Conservation (phyloP, 345 rosid genomes). For the Linum lewisii region DNA sequence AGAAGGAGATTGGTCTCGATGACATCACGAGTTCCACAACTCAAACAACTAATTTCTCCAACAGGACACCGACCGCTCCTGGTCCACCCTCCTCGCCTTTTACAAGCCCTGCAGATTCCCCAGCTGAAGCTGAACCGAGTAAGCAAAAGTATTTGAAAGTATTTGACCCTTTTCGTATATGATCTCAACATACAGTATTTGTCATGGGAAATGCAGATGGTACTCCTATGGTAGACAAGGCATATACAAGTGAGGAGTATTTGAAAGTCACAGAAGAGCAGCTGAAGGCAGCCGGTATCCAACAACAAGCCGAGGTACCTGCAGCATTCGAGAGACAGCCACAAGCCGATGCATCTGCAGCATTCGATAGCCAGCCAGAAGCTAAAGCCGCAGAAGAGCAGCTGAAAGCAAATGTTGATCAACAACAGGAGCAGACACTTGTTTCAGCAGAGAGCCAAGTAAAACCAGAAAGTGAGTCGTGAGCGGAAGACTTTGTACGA, state of each 20-base stretch:
- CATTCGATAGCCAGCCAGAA: neutral
- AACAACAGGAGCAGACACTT: slow-evolving; percentile 24
- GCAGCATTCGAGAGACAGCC: slow-evolving; percentile 10
- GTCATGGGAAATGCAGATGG: slow-evolving; percentile 38
- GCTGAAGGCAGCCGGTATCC: slow-evolving; percentile 46
- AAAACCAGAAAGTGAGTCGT: no score
- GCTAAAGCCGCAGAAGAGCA: slow-evolving; percentile 71
- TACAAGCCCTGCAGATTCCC: slow-evolving; percentile 29
- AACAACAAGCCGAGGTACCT: slow-evolving; percentile 9
- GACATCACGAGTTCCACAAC: slow-evolving; percentile 27
- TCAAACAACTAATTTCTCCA: neutral
- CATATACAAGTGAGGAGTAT: slow-evolving; percentile 68
- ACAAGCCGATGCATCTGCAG: neutral
- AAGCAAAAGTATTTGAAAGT: slow-evolving; percentile 30
- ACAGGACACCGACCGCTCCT: slow-evolving; percentile 31
- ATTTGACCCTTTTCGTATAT: neutral
- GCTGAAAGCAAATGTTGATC: slow-evolving; percentile 44
- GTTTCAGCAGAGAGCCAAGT: slow-evolving; percentile 23
- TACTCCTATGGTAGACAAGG: slow-evolving; percentile 32
- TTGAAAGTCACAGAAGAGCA: slow-evolving; percentile 80
- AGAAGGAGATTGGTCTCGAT: slow-evolving; percentile 80
- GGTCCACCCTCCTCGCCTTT: slow-evolving; percentile 33
- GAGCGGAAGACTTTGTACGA: no score
- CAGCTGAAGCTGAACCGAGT: slow-evolving; percentile 39
- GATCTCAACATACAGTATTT: neutral